These are phyloP conservation scores for Chimonanthus salicifolius DNA, from an alignment of 164 flowering plant genomes.

Conservation along the genomic window DNA sequence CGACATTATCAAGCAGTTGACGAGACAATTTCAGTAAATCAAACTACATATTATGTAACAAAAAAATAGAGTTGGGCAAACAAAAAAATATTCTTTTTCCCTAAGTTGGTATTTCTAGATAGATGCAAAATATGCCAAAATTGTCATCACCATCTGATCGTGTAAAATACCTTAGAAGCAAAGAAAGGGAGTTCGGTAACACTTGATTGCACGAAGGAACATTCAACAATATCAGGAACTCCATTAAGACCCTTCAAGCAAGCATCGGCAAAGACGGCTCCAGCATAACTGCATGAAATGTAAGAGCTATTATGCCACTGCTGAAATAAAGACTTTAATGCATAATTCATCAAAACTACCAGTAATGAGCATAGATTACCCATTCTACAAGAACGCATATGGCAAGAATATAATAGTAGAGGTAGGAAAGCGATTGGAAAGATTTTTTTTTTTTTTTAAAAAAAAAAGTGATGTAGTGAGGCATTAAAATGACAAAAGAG, in stretches of 20 bases:
- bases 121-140: too few species aligned
- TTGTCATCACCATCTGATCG: neutral
- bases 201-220: slow-evolving; percentile 77
- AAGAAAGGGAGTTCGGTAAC: slow-evolving; percentile 92
- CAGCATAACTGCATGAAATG: slow-evolving; percentile 73
- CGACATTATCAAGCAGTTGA: neutral
- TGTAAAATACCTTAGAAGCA: slow-evolving; percentile 85
- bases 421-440: too few species aligned
- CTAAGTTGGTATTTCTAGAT: too few species aligned
- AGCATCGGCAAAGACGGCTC: slow-evolving; percentile 93
- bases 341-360: slow-evolving; percentile 70
- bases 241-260: slow-evolving; percentile 98
- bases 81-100: too few species aligned
- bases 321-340: neutral
- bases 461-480: neutral
- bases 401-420: neutral
- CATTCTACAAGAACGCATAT: neutral
- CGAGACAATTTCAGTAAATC: neutral
- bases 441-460: neutral
- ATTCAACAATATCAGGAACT: slow-evolving; percentile 88
- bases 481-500: neutral
- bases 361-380: slow-evolving; percentile 3
- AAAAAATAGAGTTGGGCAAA: too few species aligned
- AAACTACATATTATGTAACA: too few species aligned
- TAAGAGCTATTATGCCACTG: neutral